phyloP scores from a whole-genome alignment of 768 basidiomycete genomes.

The Naganishia friedmannii region DNA sequence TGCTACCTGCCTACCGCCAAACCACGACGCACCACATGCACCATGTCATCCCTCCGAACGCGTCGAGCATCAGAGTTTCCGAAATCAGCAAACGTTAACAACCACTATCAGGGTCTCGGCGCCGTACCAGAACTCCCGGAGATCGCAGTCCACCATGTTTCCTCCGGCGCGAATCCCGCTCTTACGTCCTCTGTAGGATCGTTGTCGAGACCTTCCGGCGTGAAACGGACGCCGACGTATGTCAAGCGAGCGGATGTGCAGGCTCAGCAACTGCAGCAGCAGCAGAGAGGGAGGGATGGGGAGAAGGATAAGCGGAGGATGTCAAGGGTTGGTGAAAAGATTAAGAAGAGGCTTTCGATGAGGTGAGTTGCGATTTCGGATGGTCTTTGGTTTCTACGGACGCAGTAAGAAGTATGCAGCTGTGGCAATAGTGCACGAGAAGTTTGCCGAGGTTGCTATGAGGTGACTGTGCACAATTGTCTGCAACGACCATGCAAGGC shows the following conservation, averaged over 20 bases:
- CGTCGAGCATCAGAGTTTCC: conserved; percentile 18
- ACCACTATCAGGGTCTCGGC: neutral
- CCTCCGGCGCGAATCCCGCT: neutral
- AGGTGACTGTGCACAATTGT: too few relatives aligned
- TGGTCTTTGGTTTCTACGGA: too few relatives aligned
- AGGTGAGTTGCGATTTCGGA: conserved; percentile 65
- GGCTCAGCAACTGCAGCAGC: conserved; percentile 6
- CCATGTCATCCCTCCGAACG: conserved; percentile 19
- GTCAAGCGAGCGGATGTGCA: conserved; percentile 25
- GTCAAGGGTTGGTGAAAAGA: conserved; percentile 73
- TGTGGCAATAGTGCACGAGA: too few relatives aligned
- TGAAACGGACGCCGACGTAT: conserved; percentile 25
- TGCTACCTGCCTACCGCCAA: too few relatives aligned
- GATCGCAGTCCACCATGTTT: conserved; percentile 12
- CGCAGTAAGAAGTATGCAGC: too few relatives aligned
- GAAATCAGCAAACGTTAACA: neutral
- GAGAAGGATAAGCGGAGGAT: conserved; percentile 41
- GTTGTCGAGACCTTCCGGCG: neutral
- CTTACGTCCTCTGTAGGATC: neutral
- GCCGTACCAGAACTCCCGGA: conserved; percentile 1
- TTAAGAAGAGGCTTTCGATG: conserved; percentile 94
- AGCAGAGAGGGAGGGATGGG: conserved; percentile 3
- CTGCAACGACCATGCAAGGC: too few relatives aligned
- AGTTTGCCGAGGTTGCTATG: too few relatives aligned
- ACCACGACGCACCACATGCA: neutral